Conservation (phyloP, 345 rosid species). For the Cardamine occulta region DNA sequence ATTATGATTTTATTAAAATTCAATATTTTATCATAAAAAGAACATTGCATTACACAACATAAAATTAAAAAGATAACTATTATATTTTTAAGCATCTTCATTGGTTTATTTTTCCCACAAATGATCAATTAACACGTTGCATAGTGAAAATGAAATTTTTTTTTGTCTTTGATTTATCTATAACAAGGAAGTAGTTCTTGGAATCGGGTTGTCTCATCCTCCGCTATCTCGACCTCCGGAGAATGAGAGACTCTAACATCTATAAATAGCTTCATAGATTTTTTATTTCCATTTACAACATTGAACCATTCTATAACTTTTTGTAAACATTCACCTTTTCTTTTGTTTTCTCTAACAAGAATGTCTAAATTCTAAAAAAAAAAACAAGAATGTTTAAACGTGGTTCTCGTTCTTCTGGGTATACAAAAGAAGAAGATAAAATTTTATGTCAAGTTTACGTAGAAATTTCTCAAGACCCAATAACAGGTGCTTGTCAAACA, state of each 20-base stretch:
- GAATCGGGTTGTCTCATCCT: too few species aligned
- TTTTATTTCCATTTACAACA: neutral
- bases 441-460: neutral
- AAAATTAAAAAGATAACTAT: too few species aligned
- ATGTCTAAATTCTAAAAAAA: neutral
- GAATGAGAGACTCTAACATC: neutral
- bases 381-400: neutral
- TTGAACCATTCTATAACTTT: neutral
- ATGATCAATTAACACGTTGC: too few species aligned
- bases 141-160: too few species aligned
- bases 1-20: too few species aligned
- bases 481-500: neutral
- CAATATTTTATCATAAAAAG: too few species aligned
- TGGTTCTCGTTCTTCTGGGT: neutral
- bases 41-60: too few species aligned
- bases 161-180: too few species aligned
- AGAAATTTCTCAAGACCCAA: conserved; percentile 9
- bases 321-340: neutral
- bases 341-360: neutral
- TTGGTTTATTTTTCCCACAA: too few species aligned
- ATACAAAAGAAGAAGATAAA: neutral
- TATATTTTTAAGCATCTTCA: too few species aligned
- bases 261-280: neutral
- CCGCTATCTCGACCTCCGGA: too few species aligned
- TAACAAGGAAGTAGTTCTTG: too few species aligned